Percentiles rank a stretch among this genome's conserved stretches.
Evolutionary conservation across 179 eudicot species (phyloP).

Genomic region (Silene coronaria): DNA sequence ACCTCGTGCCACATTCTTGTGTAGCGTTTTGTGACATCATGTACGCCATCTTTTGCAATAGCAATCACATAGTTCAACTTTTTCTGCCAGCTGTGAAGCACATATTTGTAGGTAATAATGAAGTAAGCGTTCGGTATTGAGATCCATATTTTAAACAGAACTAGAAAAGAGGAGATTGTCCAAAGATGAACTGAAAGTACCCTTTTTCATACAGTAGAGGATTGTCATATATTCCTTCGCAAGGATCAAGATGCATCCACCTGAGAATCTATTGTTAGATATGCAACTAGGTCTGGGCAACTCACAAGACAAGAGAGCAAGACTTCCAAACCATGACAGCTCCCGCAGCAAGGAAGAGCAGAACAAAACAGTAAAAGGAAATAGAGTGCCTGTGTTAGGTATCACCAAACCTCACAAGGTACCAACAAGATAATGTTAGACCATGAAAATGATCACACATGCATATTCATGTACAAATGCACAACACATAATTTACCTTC

Average conservation of each 20-base stretch:
- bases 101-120: background rate
- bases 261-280: slow-evolving; percentile 32
- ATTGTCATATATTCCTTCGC: slow-evolving; percentile 87
- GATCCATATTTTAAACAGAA: slow-evolving; percentile 11
- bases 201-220: slow-evolving; percentile 90
- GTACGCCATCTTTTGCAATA: slow-evolving; percentile 83
- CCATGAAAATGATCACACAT: background rate
- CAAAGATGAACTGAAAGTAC: slow-evolving; percentile 31
- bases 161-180: slow-evolving; percentile 12
- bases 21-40: slow-evolving; percentile 95
- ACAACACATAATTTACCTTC: slow-evolving; percentile 50
- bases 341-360: background rate
- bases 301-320: background rate
- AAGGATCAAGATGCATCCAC: slow-evolving; percentile 99
- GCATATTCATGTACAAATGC: background rate
- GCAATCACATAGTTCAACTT: slow-evolving; percentile 69
- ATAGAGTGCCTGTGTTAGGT: background rate
- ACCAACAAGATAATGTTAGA: background rate
- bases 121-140: slow-evolving; percentile 9
- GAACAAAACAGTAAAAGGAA: slow-evolving; percentile 1
- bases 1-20: slow-evolving; percentile 96
- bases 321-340: slow-evolving; percentile 5
- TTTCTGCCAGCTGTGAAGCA: slow-evolving; percentile 61
- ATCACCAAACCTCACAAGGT: background rate
- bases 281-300: slow-evolving; percentile 13